Base-by-base conservation (phyloP, 208 protist species). In the Wallacemonas sp. region DNA sequence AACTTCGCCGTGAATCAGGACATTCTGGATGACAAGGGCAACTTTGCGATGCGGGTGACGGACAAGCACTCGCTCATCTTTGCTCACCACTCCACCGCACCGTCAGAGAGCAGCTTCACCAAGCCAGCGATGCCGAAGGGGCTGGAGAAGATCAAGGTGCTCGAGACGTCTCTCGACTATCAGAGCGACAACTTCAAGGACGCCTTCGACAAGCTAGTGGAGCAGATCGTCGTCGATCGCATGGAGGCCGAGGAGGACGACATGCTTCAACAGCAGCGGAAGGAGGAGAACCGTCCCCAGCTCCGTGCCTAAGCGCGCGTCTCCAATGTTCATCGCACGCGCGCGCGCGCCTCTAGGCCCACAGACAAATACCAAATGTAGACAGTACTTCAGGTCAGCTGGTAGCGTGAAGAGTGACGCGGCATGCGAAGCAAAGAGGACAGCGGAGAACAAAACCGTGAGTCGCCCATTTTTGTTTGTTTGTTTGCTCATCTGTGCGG, bases 141-240 rank as follows among this genome's bases (percentile, higher is more conserved):
- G n/a, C 57, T 96, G 54, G 80, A 90, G 64, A 80, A 85, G 27
- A 74, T 94, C 2, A 78, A 76, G 32, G 76, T 80, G 4, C n/a
- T 96, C 21, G 83, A 91, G 63, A 94, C 87, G 23, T 96, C 91
- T 4, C 79, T 96, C 36, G 91, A 96, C 65, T 94, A 88, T 66
- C 76, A 88, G 23, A 90, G 83, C 52, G 87, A 93, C 26, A 96
- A 96, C 76, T 96, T 94, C 70, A 94, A 95, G 72, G 80, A 85
- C n/a, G 91, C 84, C 0, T 96, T 96, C 74, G 91, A 95, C 41
- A 74, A 76, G 32, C 68, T 96, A 0, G 79, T 96, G 24, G 85
- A 93, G 72, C 75, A 70, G 23, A 85, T 93, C 56, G 72, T 91
- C 8, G 47, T 82, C 0, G 66, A 72, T 1, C 78, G 80, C n/a